Evolutionary conservation across 768 basidiomycete genomes (phyloP).

Genomic region (Lactarius akahatsu): DNA sequence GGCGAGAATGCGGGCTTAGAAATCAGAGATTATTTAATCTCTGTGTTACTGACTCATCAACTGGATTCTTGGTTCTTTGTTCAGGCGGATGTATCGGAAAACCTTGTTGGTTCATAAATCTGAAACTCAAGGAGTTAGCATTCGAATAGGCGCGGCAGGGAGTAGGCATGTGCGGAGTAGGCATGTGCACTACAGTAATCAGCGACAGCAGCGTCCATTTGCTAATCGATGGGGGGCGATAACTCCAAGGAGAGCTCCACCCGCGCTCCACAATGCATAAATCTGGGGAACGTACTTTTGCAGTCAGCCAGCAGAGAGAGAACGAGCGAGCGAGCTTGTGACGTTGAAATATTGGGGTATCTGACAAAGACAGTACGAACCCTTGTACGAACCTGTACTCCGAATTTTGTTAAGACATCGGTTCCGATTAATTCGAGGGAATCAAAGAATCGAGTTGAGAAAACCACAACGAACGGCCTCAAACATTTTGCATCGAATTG

Average conservation of each 20-base stretch:
- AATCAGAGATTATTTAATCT: too few relatives aligned
- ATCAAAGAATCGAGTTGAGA: too few relatives aligned
- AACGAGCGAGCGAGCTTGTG: neutral
- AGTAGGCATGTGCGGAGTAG: conserved; percentile 31
- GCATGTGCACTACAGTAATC: conserved; percentile 29
- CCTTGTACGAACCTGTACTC: neutral
- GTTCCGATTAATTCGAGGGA: too few relatives aligned
- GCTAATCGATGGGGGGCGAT: conserved; percentile 47
- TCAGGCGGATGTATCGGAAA: neutral
- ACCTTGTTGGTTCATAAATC: neutral
- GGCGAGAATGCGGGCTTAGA: neutral
- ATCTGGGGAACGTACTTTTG: neutral
- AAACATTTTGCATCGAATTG: too few relatives aligned
- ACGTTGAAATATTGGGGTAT: neutral
- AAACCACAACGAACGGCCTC: too few relatives aligned
- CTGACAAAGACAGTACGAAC: neutral
- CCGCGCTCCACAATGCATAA: conserved; percentile 39
- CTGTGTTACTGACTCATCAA: neutral
- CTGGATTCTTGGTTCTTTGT: neutral
- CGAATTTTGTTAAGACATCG: neutral
- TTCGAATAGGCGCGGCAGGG: conserved; percentile 52
- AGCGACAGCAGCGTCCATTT: neutral
- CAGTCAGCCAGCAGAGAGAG: neutral
- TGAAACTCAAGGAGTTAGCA: neutral
- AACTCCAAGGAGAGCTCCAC: conserved; percentile 35